Evolutionary conservation across 106 monocot species (phyloP).

Genomic region (Triglochin maritima): DNA sequence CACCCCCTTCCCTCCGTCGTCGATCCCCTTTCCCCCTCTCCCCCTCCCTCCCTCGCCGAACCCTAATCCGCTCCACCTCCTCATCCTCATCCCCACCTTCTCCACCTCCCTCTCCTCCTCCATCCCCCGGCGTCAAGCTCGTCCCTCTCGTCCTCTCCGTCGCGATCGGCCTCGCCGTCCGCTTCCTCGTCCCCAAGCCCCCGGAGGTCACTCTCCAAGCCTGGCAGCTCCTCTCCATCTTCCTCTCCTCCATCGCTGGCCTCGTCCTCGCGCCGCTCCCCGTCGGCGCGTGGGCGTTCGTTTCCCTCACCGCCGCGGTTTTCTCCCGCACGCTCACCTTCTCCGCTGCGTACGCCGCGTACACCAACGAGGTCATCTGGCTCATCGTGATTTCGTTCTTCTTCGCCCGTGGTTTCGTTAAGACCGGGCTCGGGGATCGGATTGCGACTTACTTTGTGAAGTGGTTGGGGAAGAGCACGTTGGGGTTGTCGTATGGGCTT

Average conservation of each 20-base stretch:
- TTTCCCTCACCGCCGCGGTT: slow-evolving; percentile 54
- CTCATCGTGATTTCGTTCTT: slow-evolving; percentile 94
- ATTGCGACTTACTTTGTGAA: slow-evolving; percentile 87
- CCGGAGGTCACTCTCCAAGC: slow-evolving; percentile 56
- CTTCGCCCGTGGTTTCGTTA: slow-evolving; percentile 92
- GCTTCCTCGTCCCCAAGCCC: slow-evolving; percentile 67
- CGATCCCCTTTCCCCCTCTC: background rate
- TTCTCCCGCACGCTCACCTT: slow-evolving; percentile 61
- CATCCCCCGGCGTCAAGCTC: slow-evolving; percentile 40
- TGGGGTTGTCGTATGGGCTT: slow-evolving; percentile 78
- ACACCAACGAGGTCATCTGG: slow-evolving; percentile 91
- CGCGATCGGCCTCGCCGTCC: slow-evolving; percentile 59
- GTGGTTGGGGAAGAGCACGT: slow-evolving; percentile 81
- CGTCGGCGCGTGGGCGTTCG: slow-evolving; percentile 88
- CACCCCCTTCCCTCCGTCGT: slow-evolving; percentile 2
- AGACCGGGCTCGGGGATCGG: slow-evolving; percentile 85
- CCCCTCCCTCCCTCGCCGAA: background rate
- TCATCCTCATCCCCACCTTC: background rate
- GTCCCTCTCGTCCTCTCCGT: slow-evolving; percentile 54
- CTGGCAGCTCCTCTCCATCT: slow-evolving; percentile 88
- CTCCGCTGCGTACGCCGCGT: slow-evolving; percentile 64
- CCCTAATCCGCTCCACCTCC: slow-evolving; percentile 1
- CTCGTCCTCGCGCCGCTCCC: slow-evolving; percentile 78
- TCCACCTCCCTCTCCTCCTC: slow-evolving; percentile 7
- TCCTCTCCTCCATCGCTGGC: slow-evolving; percentile 80